Evolutionary conservation across 495 filamentous ascomycete genomes (phyloP).

Genomic region (Penicillium silybi): DNA sequence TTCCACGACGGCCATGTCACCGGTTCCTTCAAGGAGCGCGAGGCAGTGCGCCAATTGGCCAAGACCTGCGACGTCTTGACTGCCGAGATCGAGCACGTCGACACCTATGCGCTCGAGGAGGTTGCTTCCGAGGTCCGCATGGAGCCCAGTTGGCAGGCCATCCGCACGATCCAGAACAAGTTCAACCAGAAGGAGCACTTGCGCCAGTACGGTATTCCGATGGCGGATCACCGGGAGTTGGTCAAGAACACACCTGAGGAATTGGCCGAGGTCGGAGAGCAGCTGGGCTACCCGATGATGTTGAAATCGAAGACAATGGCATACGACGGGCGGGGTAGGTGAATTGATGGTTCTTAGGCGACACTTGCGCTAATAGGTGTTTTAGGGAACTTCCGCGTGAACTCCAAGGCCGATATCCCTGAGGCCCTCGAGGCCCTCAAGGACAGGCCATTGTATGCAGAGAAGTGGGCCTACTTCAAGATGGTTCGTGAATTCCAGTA

Average conservation of each 20-base stretch:
- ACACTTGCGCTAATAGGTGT: conserved; percentile 1
- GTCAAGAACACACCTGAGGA: conserved; percentile 49
- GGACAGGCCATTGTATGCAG: conserved; percentile 74
- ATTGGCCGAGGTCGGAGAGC: conserved; percentile 57
- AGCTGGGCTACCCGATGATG: conserved; percentile 87
- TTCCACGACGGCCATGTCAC: conserved; percentile 67
- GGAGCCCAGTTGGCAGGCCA: conserved; percentile 86
- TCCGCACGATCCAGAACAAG: conserved; percentile 95
- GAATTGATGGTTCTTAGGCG: background rate
- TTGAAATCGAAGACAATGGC: conserved; percentile 89
- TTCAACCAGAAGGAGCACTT: conserved; percentile 87
- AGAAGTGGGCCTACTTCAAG: conserved; percentile 83
- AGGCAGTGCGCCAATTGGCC: conserved; percentile 73
- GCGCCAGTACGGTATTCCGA: conserved; percentile 59
- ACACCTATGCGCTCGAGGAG: conserved; percentile 87
- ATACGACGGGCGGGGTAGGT: conserved; percentile 78
- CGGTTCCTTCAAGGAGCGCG: conserved; percentile 79
- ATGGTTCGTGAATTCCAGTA: conserved; percentile 39
- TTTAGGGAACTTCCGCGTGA: conserved; percentile 72
- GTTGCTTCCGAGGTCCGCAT: conserved; percentile 61
- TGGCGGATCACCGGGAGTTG: conserved; percentile 63
- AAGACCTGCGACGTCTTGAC: conserved; percentile 77
- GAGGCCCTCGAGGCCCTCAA: conserved; percentile 65
- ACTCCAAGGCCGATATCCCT: conserved; percentile 61
- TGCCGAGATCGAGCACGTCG: conserved; percentile 97